Base-by-base conservation (phyloP, 176 grass and related monocot species). In the Hordeum marinum region DNA sequence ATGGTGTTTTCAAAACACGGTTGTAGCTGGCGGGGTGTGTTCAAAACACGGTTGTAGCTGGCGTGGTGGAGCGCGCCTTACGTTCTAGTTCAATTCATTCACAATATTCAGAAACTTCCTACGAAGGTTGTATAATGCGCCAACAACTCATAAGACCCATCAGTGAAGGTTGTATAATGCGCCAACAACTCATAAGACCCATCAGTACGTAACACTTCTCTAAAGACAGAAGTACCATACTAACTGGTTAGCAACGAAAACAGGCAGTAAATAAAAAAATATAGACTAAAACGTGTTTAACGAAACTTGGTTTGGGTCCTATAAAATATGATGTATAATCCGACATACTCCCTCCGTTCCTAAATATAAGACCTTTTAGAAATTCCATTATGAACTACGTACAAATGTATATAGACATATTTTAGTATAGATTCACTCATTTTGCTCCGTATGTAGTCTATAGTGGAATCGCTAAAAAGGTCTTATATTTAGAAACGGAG, bases 311-410 rank as follows among this genome's bases (percentile, higher is more conserved):
- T 10, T 76, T 59, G 41, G n/a, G 79, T 36, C 59, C 31, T 78
- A 24, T 84, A 66, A 18, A 18, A 32, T 79, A 25, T 18, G 63
- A 15, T 57, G 26, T 80, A 63, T 84, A 80, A 89, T 43, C 15
- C n/a, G 2, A 74, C 68, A 85, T n/a, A n/a, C n/a, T n/a, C n/a
- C n/a, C n/a, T n/a, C n/a, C n/a, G n/a, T n/a, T n/a, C n/a, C n/a
- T n/a, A n/a, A n/a, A n/a, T n/a, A n/a, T n/a, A n/a, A n/a, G n/a
- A n/a, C n/a, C n/a, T n/a, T n/a, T n/a, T n/a, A n/a, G n/a, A n/a
- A n/a, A n/a, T n/a, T n/a, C n/a, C n/a, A n/a, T n/a, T n/a, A n/a
- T n/a, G n/a, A n/a, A n/a, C n/a, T n/a, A n/a, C n/a, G n/a, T n/a
- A n/a, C n/a, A n/a, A n/a, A n/a, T n/a, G n/a, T n/a, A n/a, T n/a